These are phyloP conservation scores for Endocalyx cinctus DNA, from an alignment of 2,329 filamentous ascomycete genomes.

Conservation along the genomic window DNA sequence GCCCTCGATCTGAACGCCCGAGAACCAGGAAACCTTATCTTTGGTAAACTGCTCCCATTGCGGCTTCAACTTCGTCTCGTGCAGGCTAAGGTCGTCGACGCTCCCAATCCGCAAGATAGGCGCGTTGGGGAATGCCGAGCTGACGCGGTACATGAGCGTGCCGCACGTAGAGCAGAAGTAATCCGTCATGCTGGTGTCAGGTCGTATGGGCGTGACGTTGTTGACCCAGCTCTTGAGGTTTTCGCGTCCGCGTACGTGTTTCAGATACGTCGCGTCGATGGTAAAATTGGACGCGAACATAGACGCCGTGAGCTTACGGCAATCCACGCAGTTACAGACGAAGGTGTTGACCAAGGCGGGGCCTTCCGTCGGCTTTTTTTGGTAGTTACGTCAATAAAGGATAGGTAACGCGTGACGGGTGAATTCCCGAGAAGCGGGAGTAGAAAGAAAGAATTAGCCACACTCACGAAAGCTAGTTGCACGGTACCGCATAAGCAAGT, in stretches of 20 bases:
- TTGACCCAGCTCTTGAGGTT: constrained; percentile 33
- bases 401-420: no score
- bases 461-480: constrained; percentile 47
- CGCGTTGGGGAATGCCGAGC: constrained; percentile 36
- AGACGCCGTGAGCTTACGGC: constrained; percentile 57
- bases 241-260: constrained; percentile 46
- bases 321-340: constrained; percentile 58
- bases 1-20: constrained; percentile 26
- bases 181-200: constrained; percentile 52
- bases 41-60: constrained; percentile 47
- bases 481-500: constrained; percentile 56
- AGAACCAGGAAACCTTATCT: constrained; percentile 47
- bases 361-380: constrained; percentile 36
- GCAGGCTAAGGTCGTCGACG: constrained; percentile 56
- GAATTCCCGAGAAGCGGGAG: background rate
- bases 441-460: background rate
- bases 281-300: constrained; percentile 59
- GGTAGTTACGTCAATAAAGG: constrained; percentile 6
- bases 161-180: constrained; percentile 58
- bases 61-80: constrained; percentile 53
- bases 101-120: constrained; percentile 54
- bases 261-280: constrained; percentile 39
- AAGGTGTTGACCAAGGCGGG: constrained; percentile 45
- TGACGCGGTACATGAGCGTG: constrained; percentile 54
- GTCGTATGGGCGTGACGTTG: background rate